A percentile compares a stretch with the other conserved stretches of the same genome.
These are phyloP conservation scores for Juglanconis sp. DNA, from an alignment of 2,329 filamentous ascomycete species.

Conservation along the genomic window DNA sequence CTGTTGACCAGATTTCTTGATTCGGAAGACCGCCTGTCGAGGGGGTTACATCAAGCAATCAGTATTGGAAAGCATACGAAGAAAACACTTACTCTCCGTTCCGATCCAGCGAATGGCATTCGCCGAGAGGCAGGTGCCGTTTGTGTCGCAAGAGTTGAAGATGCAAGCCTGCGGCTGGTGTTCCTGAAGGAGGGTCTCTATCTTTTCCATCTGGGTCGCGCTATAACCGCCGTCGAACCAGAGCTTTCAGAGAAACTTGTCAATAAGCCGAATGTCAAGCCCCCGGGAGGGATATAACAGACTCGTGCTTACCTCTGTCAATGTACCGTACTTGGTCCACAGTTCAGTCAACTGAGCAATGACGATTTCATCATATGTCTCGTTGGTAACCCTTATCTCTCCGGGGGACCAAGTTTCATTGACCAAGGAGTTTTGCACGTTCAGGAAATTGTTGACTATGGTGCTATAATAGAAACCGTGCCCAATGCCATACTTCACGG, in stretches of 20 bases:
- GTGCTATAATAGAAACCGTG: slow-evolving; percentile 30
- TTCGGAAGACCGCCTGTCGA: slow-evolving; percentile 17
- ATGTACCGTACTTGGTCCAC: slow-evolving; percentile 23
- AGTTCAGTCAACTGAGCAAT: slow-evolving; percentile 24
- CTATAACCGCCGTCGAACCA: slow-evolving; percentile 28
- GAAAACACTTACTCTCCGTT: slow-evolving; percentile 15
- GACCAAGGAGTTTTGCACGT: slow-evolving; percentile 23
- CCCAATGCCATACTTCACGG: slow-evolving; percentile 24
- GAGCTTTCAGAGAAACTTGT: slow-evolving; percentile 16
- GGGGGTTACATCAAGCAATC: neutral
- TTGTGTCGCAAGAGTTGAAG: slow-evolving; percentile 23
- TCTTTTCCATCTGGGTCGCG: slow-evolving; percentile 20
- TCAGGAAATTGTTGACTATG: slow-evolving; percentile 29
- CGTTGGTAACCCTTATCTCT: slow-evolving; percentile 23
- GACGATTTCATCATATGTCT: slow-evolving; percentile 25
- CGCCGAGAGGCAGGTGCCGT: slow-evolving; percentile 22
- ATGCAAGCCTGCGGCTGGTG: slow-evolving; percentile 23
- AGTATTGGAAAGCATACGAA: neutral
- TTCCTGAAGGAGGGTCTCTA: slow-evolving; percentile 20
- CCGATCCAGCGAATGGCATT: slow-evolving; percentile 25
- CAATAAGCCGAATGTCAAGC: neutral
- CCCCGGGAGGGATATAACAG: too few relatives aligned
- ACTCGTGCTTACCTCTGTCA: slow-evolving; percentile 22
- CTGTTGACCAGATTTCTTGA: slow-evolving; percentile 26
- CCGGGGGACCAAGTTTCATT: slow-evolving; percentile 16